A percentile compares a stretch with the other conserved stretches of the same genome.
These are phyloP conservation scores for Thermothelomyces thermophilus DNA, from an alignment of 2,329 filamentous ascomycete genomes.

Conservation along the genomic window DNA sequence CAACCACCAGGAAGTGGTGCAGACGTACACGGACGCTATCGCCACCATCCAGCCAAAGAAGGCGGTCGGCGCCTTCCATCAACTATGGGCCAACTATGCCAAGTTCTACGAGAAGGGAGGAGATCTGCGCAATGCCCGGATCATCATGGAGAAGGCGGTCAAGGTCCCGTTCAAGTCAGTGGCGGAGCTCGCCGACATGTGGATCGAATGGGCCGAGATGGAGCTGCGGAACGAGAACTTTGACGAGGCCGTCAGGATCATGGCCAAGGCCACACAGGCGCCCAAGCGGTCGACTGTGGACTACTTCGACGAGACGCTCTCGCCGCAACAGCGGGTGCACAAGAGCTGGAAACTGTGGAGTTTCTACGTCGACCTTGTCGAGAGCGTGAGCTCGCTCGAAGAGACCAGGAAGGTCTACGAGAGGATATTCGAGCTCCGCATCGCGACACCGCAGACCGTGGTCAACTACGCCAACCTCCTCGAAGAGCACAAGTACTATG, in stretches of 20 bases:
- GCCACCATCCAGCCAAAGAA: slow-evolving; percentile 90
- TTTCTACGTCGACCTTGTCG: slow-evolving; percentile 96
- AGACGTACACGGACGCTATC: slow-evolving; percentile 93
- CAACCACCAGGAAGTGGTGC: slow-evolving; percentile 83
- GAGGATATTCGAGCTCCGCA: slow-evolving; percentile 93
- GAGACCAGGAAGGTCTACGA: slow-evolving; percentile 95
- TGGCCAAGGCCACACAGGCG: slow-evolving; percentile 96
- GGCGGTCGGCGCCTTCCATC: slow-evolving; percentile 85
- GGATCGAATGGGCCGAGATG: slow-evolving; percentile 99
- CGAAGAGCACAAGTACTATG: slow-evolving; percentile 90
- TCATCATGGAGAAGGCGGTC: slow-evolving; percentile 96
- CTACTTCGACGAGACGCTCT: slow-evolving; percentile 92
- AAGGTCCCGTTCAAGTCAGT: slow-evolving; percentile 98
- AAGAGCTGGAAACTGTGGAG: slow-evolving; percentile 99
- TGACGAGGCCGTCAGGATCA: slow-evolving; percentile 86
- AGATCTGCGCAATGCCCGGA: slow-evolving; percentile 74
- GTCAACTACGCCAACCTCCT: slow-evolving; percentile 97
- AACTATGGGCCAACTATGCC: slow-evolving; percentile 93
- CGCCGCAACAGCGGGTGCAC: slow-evolving; percentile 92
- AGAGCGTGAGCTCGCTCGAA: slow-evolving; percentile 84
- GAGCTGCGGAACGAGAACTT: slow-evolving; percentile 95
- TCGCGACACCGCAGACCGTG: slow-evolving; percentile 95
- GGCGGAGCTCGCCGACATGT: slow-evolving; percentile 93
- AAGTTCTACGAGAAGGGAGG: slow-evolving; percentile 91
- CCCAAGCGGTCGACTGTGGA: slow-evolving; percentile 97